Evolutionary conservation across 179 eudicot genomes (phyloP), one percentile per base, ranked within the genome.

Genomic region (Actinidia chinensis): DNA sequence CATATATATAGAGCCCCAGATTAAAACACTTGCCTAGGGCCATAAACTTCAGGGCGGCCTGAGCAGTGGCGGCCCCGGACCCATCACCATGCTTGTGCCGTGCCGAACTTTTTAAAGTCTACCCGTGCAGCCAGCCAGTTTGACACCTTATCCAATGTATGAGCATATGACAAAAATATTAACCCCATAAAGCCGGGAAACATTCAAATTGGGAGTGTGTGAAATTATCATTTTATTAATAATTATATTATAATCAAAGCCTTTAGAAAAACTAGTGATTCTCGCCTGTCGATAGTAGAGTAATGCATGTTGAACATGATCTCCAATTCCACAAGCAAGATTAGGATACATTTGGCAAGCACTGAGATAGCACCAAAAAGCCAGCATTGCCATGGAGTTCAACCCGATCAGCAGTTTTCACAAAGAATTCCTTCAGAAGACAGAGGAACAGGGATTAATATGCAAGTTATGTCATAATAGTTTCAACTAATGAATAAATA

Each of bases 301-400:
- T 51, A 75, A 18, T 28, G 70, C 14, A 76, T 18, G 15, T 28
- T 61, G 17, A 23, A 33, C 20, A 63, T n/a, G 33, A 48, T 5
- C 47, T 15, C 10, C 51, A 33, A 28, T 65, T 69, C n/a, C 8
- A 15, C 67, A 33, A 43, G 48, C n/a, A 67, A 59, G 13, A 43
- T 23, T 81, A 90, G 93, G 93, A 89, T 93, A 93, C 97, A 93
- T 88, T 82, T 93, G 97, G 81, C 81, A 63, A 83, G 94, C 96
- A 78, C 97, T 93, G 79, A 87, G 64, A 91, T 83, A 50, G 96
- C 97, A 70, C 96, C 97, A 85, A 91, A 93, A 15, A 86, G 10
- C 97, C 88, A 93, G 82, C 91, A 93, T 85, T 33, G 90, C 91
- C 97, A 93, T 88, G 76, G n/a, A 93, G 94, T 76, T 93, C 97